Conservation (phyloP, 345 rosid genomes). For the Conringia planisiliqua region DNA sequence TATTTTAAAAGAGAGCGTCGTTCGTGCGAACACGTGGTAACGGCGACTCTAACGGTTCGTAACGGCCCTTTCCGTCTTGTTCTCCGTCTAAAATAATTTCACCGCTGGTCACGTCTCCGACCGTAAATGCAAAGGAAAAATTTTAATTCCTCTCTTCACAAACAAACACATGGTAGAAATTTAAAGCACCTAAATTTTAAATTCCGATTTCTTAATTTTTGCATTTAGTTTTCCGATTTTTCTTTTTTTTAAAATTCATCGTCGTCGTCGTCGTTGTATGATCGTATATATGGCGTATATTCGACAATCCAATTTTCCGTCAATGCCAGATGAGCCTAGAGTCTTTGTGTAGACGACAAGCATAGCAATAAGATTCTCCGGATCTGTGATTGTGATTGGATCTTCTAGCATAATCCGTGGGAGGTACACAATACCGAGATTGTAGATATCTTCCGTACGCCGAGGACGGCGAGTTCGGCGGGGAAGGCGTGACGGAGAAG, state of each 20-base stretch:
- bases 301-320: not conserved
- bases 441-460: not conserved
- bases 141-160: not conserved
- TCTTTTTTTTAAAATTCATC: not conserved
- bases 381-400: constrained; percentile 16
- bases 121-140: not conserved
- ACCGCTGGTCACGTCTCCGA: constrained; percentile 7
- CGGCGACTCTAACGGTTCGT: constrained; percentile 9
- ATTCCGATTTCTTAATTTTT: not conserved
- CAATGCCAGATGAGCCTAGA: constrained; percentile 34
- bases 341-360: constrained; percentile 25
- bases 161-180: constrained; percentile 1
- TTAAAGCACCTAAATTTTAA: not conserved
- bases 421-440: constrained; percentile 24
- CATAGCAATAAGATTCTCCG: constrained; percentile 22
- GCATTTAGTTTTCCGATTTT: not conserved
- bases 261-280: not conserved
- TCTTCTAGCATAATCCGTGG: constrained; percentile 28
- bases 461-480: constrained; percentile 35
- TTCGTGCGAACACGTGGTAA: constrained; percentile 19
- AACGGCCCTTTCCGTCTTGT: not conserved
- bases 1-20: not conserved
- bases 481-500: constrained; percentile 23
- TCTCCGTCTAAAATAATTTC: constrained; percentile 2
- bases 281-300: constrained; percentile 17